These are phyloP conservation scores for Exserohilum rostratum DNA, from an alignment of 2,329 filamentous ascomycete species.

Conservation along the genomic window DNA sequence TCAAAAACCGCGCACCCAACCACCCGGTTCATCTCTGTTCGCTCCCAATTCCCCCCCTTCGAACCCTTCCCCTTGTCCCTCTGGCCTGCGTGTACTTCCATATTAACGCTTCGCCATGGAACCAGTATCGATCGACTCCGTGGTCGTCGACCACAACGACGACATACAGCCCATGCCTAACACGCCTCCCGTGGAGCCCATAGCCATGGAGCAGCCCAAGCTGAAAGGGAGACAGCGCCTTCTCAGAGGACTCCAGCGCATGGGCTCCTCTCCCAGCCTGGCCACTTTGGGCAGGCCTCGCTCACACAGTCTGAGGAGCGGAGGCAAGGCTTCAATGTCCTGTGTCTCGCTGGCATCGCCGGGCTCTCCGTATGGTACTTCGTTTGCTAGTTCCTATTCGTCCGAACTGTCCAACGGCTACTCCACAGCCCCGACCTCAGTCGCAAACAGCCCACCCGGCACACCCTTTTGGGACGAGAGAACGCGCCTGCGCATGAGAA, in stretches of 20 bases:
- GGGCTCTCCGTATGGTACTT: slow-evolving; percentile 57
- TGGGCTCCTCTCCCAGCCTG: slow-evolving; percentile 79
- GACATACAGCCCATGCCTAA: slow-evolving; percentile 23
- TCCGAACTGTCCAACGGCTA: slow-evolving; percentile 63
- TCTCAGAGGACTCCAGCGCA: slow-evolving; percentile 76
- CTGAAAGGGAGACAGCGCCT: slow-evolving; percentile 72
- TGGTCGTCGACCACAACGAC: slow-evolving; percentile 41
- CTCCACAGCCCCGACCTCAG: slow-evolving; percentile 63
- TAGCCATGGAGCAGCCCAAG: slow-evolving; percentile 55
- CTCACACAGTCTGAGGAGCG: slow-evolving; percentile 70
- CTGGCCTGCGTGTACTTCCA: slow-evolving; percentile 2
- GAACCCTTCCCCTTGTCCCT: slow-evolving; percentile 3
- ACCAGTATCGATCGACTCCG: slow-evolving; percentile 46
- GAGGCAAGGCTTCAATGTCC: slow-evolving; percentile 67
- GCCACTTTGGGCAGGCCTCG: slow-evolving; percentile 67
- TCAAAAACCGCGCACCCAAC: slow-evolving; percentile 36
- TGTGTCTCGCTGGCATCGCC: slow-evolving; percentile 66
- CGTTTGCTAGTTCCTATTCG: slow-evolving; percentile 61
- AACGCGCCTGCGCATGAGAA: slow-evolving; percentile 62
- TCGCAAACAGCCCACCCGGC: slow-evolving; percentile 54
- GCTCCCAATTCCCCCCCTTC: slow-evolving; percentile 2
- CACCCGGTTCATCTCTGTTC: slow-evolving; percentile 24
- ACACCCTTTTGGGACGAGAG: slow-evolving; percentile 59
- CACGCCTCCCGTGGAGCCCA: slow-evolving; percentile 33
- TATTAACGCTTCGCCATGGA: slow-evolving; percentile 35